Base-by-base conservation (phyloP, 2,329 filamentous ascomycete genomes). In the Amauroascus niger region DNA sequence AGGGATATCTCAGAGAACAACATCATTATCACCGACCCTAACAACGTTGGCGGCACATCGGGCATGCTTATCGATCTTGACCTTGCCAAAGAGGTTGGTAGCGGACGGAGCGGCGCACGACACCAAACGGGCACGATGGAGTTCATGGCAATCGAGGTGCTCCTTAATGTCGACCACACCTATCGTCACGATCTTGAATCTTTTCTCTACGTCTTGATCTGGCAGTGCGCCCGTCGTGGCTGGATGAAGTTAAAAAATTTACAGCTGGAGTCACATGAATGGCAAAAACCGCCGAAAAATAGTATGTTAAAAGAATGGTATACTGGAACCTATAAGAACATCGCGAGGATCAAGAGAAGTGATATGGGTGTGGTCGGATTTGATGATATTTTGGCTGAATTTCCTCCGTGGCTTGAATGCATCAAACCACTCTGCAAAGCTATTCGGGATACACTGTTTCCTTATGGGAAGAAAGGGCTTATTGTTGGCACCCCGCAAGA, bases 1-100 rank as follows among this genome's bases (percentile, higher is more conserved):
- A 60, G 60, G 30, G 65, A 72, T 35, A 65, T 74, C 14, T 72
- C 66, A 0, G 57, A 63, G 1, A 62, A 64, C n/a, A 73, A 71
- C 48, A 67, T 74, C 14, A 69, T 72, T 26, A 67, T 74, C 9
- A 60, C 63, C 1, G 63, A 58, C 28, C 56, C 59, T 8, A 61
- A 58, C 4, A 54, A 3, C 0, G 26, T 49, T 1, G 18, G 35
- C 26, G 56, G 56, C 14, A 8, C 35, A 13, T 46, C 49, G 13
- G 70, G 70, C 6, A 65, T 65, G 54, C 59, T 69, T 13, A 70
- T 70, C 59, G 63, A 70, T 54, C 59, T 70, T 6, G 64, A 70
- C 53, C 59, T 68, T 32, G 63, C 61, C n/a, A 66, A 65, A 57
- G 61, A 61, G 37, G 28, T 63, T 13, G 61, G 46, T 59, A 45